Evolutionary conservation across 129 eudicot genomes (phyloP).

Genomic region (Tagetes erecta): DNA sequence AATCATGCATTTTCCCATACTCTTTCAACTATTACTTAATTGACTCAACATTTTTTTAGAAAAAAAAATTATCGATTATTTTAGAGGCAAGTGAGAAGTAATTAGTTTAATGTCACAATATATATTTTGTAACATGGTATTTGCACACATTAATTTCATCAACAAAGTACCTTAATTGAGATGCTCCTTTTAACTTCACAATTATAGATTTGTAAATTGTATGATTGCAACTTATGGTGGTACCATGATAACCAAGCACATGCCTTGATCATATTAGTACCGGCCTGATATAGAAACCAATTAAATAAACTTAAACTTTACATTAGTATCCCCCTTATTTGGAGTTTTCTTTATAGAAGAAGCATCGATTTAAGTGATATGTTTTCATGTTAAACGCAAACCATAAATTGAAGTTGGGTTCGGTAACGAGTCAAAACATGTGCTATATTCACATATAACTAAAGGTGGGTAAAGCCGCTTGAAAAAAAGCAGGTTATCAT

Average conservation of each 20-base stretch:
- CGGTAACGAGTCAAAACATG: too few relatives aligned
- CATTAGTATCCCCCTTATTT: background rate
- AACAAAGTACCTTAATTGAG: background rate
- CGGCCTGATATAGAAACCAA: background rate
- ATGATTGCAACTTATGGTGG: slow-evolving; percentile 30
- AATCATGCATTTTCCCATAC: slow-evolving; percentile 19
- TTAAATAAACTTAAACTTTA: background rate
- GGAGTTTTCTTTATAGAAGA: background rate
- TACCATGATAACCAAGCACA: slow-evolving; percentile 32
- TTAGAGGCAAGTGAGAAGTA: too few relatives aligned
- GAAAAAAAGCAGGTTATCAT: too few relatives aligned
- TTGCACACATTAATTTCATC: slow-evolving; percentile 6
- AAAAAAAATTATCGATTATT: background rate
- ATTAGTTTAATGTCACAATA: too few relatives aligned
- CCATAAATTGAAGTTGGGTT: too few relatives aligned
- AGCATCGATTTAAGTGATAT: too few relatives aligned
- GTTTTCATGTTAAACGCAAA: too few relatives aligned
- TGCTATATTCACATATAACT: too few relatives aligned
- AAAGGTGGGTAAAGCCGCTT: too few relatives aligned
- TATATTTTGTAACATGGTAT: too few relatives aligned
- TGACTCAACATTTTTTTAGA: background rate
- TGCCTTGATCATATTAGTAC: slow-evolving; percentile 34
- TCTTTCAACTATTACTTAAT: background rate
- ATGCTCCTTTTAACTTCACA: slow-evolving; percentile 6
- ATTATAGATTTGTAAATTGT: slow-evolving; percentile 18